Evolutionary conservation across 2,329 filamentous ascomycete species (phyloP), one percentile per base, ranked within the genome.

Genomic region (Fusarium citri): DNA sequence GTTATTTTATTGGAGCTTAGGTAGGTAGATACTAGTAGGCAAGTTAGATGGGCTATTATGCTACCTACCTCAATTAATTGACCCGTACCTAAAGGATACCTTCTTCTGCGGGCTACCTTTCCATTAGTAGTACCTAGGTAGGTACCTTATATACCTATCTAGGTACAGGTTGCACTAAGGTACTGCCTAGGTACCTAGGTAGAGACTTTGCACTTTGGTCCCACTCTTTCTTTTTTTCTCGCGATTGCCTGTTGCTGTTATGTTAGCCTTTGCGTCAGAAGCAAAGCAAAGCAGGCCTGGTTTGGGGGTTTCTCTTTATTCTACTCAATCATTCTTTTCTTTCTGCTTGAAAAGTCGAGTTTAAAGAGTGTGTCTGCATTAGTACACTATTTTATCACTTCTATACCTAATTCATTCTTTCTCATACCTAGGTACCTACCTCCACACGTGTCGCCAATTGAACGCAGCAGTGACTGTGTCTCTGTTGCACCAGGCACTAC

Each of bases 221-320:
- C 73, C 73, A 75, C 73, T 75, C 56, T 64, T 73, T 71, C 31
- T 37, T 37, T 37, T 28, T 37, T 74, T 64, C 63, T 45, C 51
- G 61, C 69, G 55, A 63, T 59, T 68, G 46, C 46, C 54, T 37
- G 51, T 45, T 64, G 49, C 57, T 59, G 61, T 66, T 67, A 51
- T 30, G 57, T 65, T 69, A 58, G 60, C 47, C 55, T 73, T 59
- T 66, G 68, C 57, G 50, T 67, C 63, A 56, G 65, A 72, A 72
- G 61, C 72, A 73, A 73, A 64, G 48, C 34, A 51, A 22, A 51
- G 18, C 18, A 37, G 34, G 11, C 34, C 66, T 55, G 55, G 45
- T 55, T 65, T 62, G 43, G 56, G n/a, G 59, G 11, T 18, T 37
- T 37, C 18, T 31, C 41, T 50, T 66, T 64, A 64, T 49, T 59